Conservation (phyloP, 75 land plant species). For the Pinus tabuliformis region DNA sequence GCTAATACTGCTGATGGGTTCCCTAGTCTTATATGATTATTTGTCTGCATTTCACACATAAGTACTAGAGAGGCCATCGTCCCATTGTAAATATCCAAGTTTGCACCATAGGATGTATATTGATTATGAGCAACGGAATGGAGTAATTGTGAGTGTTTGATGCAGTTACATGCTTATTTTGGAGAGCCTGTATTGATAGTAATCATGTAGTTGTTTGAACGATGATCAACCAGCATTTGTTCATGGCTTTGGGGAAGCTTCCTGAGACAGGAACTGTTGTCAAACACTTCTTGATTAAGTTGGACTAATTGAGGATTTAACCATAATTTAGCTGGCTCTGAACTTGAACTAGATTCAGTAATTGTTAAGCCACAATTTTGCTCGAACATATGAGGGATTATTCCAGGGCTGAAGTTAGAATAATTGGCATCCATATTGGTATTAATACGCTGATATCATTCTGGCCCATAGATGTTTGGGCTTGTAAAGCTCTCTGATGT, state of each 20-base stretch:
- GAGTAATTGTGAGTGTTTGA: neutral
- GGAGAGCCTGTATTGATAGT: neutral
- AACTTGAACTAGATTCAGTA: neutral
- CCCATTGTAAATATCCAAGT: neutral
- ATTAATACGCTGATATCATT: neutral
- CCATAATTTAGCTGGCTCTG: neutral
- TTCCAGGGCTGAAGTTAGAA: neutral
- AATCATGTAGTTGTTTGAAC: neutral
- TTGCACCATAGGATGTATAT: neutral
- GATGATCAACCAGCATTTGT: neutral
- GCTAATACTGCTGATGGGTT: neutral
- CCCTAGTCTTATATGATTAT: neutral
- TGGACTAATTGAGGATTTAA: constrained; percentile 2
- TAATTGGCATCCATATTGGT: neutral
- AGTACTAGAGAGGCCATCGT: too few species aligned
- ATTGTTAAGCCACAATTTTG: neutral
- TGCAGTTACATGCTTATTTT: neutral
- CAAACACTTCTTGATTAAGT: neutral
- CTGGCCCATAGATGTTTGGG: neutral
- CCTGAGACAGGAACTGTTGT: neutral
- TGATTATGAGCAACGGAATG: neutral
- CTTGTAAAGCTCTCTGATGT: neutral
- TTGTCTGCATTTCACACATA: too few species aligned
- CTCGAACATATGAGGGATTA: neutral
- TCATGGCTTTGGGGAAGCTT: neutral